phyloP scores from a whole-genome alignment of 176 grass and related monocot species.

The Ananas comosus region DNA sequence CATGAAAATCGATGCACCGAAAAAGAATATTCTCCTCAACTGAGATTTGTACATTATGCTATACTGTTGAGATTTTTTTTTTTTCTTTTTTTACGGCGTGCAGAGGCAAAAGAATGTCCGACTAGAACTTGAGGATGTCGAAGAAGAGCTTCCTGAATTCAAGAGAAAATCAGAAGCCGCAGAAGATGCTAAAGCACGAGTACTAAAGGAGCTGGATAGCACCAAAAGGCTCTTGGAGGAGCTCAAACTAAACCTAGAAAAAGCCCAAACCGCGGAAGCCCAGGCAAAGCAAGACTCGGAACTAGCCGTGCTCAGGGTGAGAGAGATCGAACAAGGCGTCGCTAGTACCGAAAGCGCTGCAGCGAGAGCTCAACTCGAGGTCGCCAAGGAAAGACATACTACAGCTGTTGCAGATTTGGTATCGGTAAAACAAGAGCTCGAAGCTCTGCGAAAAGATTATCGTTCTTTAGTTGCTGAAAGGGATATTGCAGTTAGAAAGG shows the following conservation, averaged over 20 bases:
- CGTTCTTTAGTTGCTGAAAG: constrained; percentile 37
- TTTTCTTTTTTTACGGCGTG: background rate
- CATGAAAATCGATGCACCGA: too few relatives aligned
- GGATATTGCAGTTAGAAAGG: constrained; percentile 35
- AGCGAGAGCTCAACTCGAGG: constrained; percentile 52
- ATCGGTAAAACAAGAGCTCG: constrained; percentile 51
- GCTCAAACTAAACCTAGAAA: constrained; percentile 56
- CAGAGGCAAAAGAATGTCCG: constrained; percentile 55
- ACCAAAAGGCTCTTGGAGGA: constrained; percentile 54
- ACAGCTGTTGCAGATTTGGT: constrained; percentile 46
- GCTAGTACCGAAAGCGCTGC: constrained; percentile 37
- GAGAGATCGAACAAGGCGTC: constrained; percentile 63
- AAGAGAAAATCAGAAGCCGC: constrained; percentile 32
- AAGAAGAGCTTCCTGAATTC: constrained; percentile 35
- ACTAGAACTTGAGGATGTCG: constrained; percentile 40
- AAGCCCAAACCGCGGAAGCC: constrained; percentile 37
- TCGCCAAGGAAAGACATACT: constrained; percentile 31
- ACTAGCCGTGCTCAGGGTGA: constrained; percentile 39
- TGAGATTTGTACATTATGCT: background rate
- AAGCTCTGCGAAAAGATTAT: constrained; percentile 46
- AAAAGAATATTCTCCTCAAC: too few relatives aligned
- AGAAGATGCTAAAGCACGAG: constrained; percentile 34
- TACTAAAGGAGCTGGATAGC: constrained; percentile 30
- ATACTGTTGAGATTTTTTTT: background rate
- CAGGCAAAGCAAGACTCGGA: constrained; percentile 62